These are phyloP conservation scores for Heliamphora exappendiculata DNA, from an alignment of 148 eudicot genomes.

Conservation along the genomic window DNA sequence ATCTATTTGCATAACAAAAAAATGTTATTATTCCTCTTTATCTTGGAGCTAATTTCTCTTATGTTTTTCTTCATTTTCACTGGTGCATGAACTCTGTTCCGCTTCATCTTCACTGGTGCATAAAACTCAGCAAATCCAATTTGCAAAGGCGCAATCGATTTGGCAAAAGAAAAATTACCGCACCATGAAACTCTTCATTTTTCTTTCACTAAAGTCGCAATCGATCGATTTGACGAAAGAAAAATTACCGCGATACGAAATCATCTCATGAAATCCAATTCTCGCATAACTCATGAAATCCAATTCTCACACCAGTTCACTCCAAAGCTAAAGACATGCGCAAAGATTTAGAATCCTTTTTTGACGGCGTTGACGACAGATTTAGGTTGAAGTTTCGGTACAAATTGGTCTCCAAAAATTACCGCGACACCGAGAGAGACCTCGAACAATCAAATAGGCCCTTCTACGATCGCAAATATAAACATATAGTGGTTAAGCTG, in stretches of 20 bases:
- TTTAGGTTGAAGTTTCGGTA: neutral
- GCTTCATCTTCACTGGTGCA: neutral
- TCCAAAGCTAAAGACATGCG: conserved; percentile 4
- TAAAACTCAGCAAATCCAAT: no score
- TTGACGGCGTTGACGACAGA: neutral
- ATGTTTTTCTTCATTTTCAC: neutral
- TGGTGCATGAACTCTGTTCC: conserved; percentile 4
- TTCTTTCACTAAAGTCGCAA: no score
- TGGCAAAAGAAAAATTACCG: no score
- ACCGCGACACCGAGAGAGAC: neutral
- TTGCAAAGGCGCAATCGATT: no score
- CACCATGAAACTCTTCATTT: no score
- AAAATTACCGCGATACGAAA: no score
- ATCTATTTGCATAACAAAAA: no score
- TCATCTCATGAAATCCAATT: conserved; percentile 1
- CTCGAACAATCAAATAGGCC: neutral
- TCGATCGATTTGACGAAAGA: no score
- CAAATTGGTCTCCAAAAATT: conserved; percentile 5
- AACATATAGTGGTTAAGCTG: neutral
- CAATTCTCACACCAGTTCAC: neutral
- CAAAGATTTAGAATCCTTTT: neutral
- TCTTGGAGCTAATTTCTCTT: neutral
- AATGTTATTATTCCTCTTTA: no score
- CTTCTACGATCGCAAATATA: neutral
- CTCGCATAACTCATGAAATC: neutral